A percentile compares a stretch with the other conserved stretches of the same genome.
Evolutionary conservation across 164 flowering plant genomes (phyloP).

Genomic region (Piper betle): DNA sequence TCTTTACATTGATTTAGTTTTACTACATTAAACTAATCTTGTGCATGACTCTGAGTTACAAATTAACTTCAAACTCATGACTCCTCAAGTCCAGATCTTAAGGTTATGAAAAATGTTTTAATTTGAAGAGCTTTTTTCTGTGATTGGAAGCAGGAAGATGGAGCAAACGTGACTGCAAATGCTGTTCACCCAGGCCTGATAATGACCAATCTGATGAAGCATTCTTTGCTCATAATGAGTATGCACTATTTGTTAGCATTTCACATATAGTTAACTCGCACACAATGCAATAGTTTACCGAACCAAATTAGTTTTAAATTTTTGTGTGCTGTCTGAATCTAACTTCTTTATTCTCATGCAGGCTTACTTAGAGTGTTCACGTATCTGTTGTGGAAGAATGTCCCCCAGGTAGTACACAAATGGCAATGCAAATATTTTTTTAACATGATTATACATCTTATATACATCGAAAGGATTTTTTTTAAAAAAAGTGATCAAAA

Average conservation of each 20-base stretch:
- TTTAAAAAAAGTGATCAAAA: no score
- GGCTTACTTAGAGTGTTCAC: conserved; percentile 40
- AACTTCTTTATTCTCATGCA: conserved; percentile 17
- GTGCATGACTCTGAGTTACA: no score
- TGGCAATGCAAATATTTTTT: no score
- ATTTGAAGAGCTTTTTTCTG: neutral
- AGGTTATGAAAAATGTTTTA: no score
- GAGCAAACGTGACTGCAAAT: conserved; percentile 67
- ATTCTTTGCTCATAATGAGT: conserved; percentile 55
- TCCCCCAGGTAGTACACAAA: conserved; percentile 98
- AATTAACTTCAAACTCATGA: no score
- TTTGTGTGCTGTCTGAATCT: neutral
- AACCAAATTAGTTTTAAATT: no score
- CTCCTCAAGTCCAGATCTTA: neutral
- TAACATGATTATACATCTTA: no score
- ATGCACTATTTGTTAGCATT: conserved; percentile 6
- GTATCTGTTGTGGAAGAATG: conserved; percentile 64
- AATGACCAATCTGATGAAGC: conserved; percentile 65
- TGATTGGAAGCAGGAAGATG: conserved; percentile 48
- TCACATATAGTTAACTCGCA: no score
- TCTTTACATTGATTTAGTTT: no score
- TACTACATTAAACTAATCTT: no score
- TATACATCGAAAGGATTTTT: neutral
- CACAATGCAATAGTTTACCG: no score
- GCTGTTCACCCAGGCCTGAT: conserved; percentile 92